Percentiles rank a stretch among this genome's conserved stretches.
phyloP scores from a whole-genome alignment of 2,329 filamentous ascomycete species.

The Furcasterigmium sp. region DNA sequence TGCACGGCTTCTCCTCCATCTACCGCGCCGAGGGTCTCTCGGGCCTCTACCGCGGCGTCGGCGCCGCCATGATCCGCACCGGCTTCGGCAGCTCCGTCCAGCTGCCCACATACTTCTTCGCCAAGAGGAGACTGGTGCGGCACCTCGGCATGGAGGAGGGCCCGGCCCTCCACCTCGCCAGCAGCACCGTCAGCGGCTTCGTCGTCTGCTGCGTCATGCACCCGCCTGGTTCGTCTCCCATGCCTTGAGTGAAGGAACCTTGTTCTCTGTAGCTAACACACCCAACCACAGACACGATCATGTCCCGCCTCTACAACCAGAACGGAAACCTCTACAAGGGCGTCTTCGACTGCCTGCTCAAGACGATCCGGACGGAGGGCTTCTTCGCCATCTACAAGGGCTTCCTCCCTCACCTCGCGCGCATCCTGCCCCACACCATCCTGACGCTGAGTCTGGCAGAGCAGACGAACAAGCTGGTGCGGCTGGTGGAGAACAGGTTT shows the following conservation, averaged over 20 bases:
- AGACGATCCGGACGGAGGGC: conserved; percentile 89
- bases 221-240: conserved; percentile 64
- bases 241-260: conserved; percentile 4
- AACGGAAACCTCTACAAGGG: conserved; percentile 94
- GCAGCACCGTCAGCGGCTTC: conserved; percentile 85
- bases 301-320: conserved; percentile 98
- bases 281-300: conserved; percentile 70
- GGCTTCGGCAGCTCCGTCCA: conserved; percentile 95
- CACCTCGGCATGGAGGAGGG: conserved; percentile 90
- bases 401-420: conserved; percentile 87
- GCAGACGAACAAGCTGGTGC: conserved; percentile 92
- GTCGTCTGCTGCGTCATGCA: conserved; percentile 99
- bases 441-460: conserved; percentile 89
- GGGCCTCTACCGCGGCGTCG: conserved; percentile 86
- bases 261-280: no score
- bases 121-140: conserved; percentile 76
- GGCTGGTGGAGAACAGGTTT: conserved; percentile 63
- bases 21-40: conserved; percentile 69
- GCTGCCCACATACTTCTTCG: conserved; percentile 96
- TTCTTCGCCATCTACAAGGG: conserved; percentile 95
- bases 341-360: conserved; percentile 84
- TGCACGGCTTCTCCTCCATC: conserved; percentile 79
- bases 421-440: conserved; percentile 94
- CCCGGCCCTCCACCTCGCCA: conserved; percentile 79
- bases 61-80: conserved; percentile 90